Evolutionary conservation across 495 filamentous ascomycete genomes (phyloP), one percentile per base, ranked within the genome.

Genomic region (Penicillium salamii): DNA sequence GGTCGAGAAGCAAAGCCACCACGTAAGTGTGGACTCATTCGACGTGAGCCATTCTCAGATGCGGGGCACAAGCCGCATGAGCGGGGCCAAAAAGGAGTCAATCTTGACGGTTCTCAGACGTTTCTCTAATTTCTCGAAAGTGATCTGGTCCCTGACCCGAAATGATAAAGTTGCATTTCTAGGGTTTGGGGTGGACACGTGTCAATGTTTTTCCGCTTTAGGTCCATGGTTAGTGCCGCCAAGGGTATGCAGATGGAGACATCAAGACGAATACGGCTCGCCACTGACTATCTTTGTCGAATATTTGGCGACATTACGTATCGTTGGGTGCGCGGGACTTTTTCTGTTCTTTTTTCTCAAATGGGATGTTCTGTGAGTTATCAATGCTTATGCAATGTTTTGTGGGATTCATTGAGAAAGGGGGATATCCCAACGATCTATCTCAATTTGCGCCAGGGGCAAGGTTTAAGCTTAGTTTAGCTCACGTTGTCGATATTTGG

Each of bases 381-480:
- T n/a, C n/a, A n/a, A n/a, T n/a, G n/a, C n/a, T n/a, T n/a, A n/a
- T n/a, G n/a, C n/a, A n/a, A n/a, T n/a, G n/a, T n/a, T n/a, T n/a
- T n/a, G n/a, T n/a, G n/a, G n/a, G 32, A 32, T 18, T 1, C 18
- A 11, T 3, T 6, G 11, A 24, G 45, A 48, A 23, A 48, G 35
- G 46, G 35, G 45, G 18, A 20, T 14, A 15, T 34, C 29, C 19
- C 11, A 40, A 31, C 28, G 46, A 48, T 40, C 46, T 40, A 9
- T 37, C 33, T 36, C 42, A 46, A 55, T 46, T 41, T 55, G 36
- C 34, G 47, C 45, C 38, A 53, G 35, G 45, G 47, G 42, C 41
- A 33, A 51, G 31, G 47, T 55, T 55, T 51, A 55, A 51, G 53
- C 53, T 55, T 55, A 41, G 40, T 55, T 48, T 49, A 54, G 40